These are phyloP conservation scores for Glonium stellatum DNA, from an alignment of 495 filamentous ascomycete species.

Conservation along the genomic window DNA sequence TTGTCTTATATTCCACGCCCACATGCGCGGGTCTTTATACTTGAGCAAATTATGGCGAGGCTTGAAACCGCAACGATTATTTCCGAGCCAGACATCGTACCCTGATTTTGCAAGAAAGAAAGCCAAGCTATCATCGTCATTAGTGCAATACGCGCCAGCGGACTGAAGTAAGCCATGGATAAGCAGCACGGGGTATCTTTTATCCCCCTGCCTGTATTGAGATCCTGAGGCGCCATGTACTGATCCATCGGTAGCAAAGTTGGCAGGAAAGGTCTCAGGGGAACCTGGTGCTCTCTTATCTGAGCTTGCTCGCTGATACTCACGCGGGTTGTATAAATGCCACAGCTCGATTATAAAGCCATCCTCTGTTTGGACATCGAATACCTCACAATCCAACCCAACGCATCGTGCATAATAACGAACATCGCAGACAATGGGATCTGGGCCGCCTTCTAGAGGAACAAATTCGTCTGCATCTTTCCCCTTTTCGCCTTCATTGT, in stretches of 20 bases:
- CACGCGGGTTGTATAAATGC: constrained; percentile 82
- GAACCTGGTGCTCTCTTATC: constrained; percentile 23
- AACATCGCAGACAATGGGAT: constrained; percentile 70
- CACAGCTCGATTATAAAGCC: constrained; percentile 84
- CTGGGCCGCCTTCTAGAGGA: constrained; percentile 71
- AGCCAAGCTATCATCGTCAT: constrained; percentile 83
- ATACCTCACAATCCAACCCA: constrained; percentile 78
- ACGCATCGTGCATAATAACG: constrained; percentile 84
- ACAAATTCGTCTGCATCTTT: constrained; percentile 48
- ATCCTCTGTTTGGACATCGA: constrained; percentile 86
- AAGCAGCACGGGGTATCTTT: constrained; percentile 79
- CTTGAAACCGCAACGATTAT: constrained; percentile 82
- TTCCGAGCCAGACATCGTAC: constrained; percentile 96
- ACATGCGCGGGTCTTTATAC: constrained; percentile 82
- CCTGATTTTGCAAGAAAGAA: constrained; percentile 88
- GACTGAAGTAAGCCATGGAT: constrained; percentile 86
- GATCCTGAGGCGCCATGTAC: constrained; percentile 18
- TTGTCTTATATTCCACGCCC: constrained; percentile 93
- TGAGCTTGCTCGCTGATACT: constrained; percentile 42
- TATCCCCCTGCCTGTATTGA: constrained; percentile 34
- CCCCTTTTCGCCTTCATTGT: constrained; percentile 38
- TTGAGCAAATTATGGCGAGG: constrained; percentile 67
- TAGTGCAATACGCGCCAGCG: constrained; percentile 80
- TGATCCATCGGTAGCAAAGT: constrained; percentile 32
- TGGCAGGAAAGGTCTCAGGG: constrained; percentile 37